phyloP scores from a whole-genome alignment of 768 basidiomycete species.

The Tephrocybe sp. region DNA sequence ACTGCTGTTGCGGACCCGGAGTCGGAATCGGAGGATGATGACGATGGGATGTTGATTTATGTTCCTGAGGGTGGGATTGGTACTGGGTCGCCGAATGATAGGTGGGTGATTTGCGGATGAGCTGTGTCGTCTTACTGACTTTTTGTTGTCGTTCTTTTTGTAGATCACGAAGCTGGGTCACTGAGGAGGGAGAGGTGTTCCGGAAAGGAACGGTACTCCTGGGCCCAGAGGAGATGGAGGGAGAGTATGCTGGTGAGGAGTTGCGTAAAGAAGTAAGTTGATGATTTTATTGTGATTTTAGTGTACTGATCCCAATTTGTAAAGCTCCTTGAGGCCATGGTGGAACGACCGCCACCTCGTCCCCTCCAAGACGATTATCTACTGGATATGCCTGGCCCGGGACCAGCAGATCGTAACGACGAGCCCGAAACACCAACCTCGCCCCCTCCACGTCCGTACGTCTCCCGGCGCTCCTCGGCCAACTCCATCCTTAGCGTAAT shows the following conservation, averaged over 20 bases:
- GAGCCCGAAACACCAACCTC: slow-evolving; percentile 26
- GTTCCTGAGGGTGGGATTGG: slow-evolving; percentile 31
- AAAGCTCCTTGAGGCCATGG: slow-evolving; percentile 82
- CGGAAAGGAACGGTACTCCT: slow-evolving; percentile 83
- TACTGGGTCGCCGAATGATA: slow-evolving; percentile 40
- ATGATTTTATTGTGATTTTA: slow-evolving; percentile 5
- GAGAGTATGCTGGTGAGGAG: slow-evolving; percentile 87
- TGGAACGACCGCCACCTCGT: slow-evolving; percentile 81
- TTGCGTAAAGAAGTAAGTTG: slow-evolving; percentile 70
- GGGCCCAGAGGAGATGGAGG: slow-evolving; percentile 85
- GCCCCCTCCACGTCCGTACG: slow-evolving; percentile 54
- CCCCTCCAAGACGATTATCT: slow-evolving; percentile 65
- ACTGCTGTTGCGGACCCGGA: slow-evolving; percentile 42
- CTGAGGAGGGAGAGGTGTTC: slow-evolving; percentile 96
- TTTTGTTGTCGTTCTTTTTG: neutral
- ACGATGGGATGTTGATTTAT: slow-evolving; percentile 33
- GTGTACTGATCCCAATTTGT: neutral
- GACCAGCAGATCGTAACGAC: slow-evolving; percentile 14
- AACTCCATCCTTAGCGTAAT: slow-evolving; percentile 40
- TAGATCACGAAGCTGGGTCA: slow-evolving; percentile 80
- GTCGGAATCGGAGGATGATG: slow-evolving; percentile 50
- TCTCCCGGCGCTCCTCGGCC: slow-evolving; percentile 54
- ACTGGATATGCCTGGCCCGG: slow-evolving; percentile 30
- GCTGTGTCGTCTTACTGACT: neutral
- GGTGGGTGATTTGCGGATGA: slow-evolving; percentile 36